Evolutionary conservation across 1,284 basidiomycete species (phyloP).

Genomic region (Tylopilus orsonianus): DNA sequence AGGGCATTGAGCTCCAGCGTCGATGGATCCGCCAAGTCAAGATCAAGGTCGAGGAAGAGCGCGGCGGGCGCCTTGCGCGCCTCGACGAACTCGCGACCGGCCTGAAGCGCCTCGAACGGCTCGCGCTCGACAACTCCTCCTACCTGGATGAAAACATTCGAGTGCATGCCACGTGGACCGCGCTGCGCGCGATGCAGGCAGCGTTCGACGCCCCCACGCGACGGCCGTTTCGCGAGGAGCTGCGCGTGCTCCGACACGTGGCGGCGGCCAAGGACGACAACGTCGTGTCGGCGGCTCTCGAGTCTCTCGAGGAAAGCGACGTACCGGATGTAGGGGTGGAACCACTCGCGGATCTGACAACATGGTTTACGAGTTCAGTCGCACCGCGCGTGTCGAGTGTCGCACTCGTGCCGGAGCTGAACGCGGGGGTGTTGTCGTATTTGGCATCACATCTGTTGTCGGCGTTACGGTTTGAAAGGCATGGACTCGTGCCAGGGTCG

Average conservation of each 20-base stretch:
- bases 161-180: constrained; percentile 80
- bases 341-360: constrained; percentile 83
- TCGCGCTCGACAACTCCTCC: constrained; percentile 88
- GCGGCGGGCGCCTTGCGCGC: constrained; percentile 92
- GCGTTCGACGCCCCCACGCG: constrained; percentile 61
- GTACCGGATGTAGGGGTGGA: constrained; percentile 87
- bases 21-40: constrained; percentile 97
- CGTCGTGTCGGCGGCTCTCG: constrained; percentile 67
- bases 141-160: constrained; percentile 90
- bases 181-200: constrained; percentile 63
- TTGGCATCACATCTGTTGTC: constrained; percentile 80
- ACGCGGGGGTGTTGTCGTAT: constrained; percentile 87
- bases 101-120: constrained; percentile 87
- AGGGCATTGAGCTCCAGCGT: constrained; percentile 96
- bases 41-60: constrained; percentile 93
- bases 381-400: constrained; percentile 85
- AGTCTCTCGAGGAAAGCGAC: constrained; percentile 72
- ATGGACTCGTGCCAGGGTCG: constrained; percentile 72
- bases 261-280: constrained; percentile 69
- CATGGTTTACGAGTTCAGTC: constrained; percentile 88
- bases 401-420: constrained; percentile 86
- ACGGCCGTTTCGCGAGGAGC: constrained; percentile 86
- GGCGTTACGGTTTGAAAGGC: constrained; percentile 76
- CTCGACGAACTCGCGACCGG: constrained; percentile 91
- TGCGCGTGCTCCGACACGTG: constrained; percentile 78